Base-by-base conservation (phyloP, 2,329 filamentous ascomycete genomes). In the Trichothecium roseum region DNA sequence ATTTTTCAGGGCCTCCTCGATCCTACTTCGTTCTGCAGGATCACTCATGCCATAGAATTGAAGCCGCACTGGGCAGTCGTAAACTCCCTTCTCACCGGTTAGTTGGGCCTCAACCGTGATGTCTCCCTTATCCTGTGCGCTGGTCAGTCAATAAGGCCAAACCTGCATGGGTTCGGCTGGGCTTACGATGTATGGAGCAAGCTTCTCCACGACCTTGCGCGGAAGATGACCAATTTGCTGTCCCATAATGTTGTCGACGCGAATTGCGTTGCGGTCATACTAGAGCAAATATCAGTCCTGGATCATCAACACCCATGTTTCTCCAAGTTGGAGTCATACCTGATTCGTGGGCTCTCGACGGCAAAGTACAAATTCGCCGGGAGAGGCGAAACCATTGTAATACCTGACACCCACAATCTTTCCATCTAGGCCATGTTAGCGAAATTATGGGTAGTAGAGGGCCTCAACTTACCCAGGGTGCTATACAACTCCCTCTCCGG, bases 161-260 rank as follows among this genome's bases (percentile, higher is more conserved):
- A 2, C 30, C 13, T 13, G 29, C n/a, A 10, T 30, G 10, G 6
- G 14, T 14, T n/a, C 8, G 9, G n/a, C 6, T 5, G 22, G 12
- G 48, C 63, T 48, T 55, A 81, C 78, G 51, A 93, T 67, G 50
- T 84, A 86, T 2, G 69, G 72, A 0, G 84, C 77, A 36, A 94
- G 60, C 54, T 83, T 89, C n/a, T 66, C 60, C 1, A 78, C 84
- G 16, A 85, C 50, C 1, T 59, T 64, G 10, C 74, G 66, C 6
- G 83, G 81, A 28, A 94, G 64, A 55, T 94, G 85, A 1, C 86
- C 86, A 46, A 94, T 84, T 48, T 93, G 85, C 7, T 57, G 54
- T 13, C 75, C 72, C 49, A 82, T 71, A 12, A 88, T 83, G 53
- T 91, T 93, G 47, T 83, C 69, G 2, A 93, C 74, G 5, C 76